Percentiles rank a stretch among this genome's conserved stretches.
phyloP scores from a whole-genome alignment of 805 yeast genomes.

The Candida stauntonica region DNA sequence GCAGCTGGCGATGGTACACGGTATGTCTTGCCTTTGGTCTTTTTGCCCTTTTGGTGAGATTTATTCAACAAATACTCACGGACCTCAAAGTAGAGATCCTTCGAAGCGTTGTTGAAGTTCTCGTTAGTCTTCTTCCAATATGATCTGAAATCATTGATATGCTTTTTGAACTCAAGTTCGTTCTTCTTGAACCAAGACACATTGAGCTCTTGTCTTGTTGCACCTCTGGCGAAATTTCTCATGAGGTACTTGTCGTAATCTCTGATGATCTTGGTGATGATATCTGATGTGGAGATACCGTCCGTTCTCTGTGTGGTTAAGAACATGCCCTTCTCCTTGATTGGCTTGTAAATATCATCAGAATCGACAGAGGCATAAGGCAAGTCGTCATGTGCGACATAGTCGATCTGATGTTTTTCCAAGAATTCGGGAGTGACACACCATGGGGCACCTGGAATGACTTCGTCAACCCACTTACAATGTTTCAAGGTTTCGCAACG shows the following conservation, averaged over 20 bases:
- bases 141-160: constrained; percentile 79
- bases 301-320: constrained; percentile 94
- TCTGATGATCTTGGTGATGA: constrained; percentile 88
- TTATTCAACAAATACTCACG: constrained; percentile 62
- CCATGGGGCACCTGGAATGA: constrained; percentile 94
- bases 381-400: constrained; percentile 95
- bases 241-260: constrained; percentile 95
- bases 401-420: constrained; percentile 77
- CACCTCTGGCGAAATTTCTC: constrained; percentile 97
- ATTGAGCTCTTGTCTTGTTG: constrained; percentile 91
- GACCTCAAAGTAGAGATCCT: constrained; percentile 81
- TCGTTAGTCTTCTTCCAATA: constrained; percentile 76
- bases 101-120: constrained; percentile 65
- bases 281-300: constrained; percentile 93
- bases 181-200: constrained; percentile 97
- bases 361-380: constrained; percentile 89
- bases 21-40: constrained; percentile 12
- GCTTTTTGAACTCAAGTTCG: constrained; percentile 90
- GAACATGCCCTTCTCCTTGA: constrained; percentile 86
- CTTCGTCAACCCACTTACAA: constrained; percentile 98
- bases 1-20: constrained; percentile 14
- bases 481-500: constrained; percentile 88
- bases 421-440: constrained; percentile 80
- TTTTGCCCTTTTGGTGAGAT: constrained; percentile 25
- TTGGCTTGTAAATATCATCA: constrained; percentile 90